Percentiles rank a stretch among this genome's conserved stretches.
Conservation (phyloP, 208 protist species). For the Crithidia sp. region DNA sequence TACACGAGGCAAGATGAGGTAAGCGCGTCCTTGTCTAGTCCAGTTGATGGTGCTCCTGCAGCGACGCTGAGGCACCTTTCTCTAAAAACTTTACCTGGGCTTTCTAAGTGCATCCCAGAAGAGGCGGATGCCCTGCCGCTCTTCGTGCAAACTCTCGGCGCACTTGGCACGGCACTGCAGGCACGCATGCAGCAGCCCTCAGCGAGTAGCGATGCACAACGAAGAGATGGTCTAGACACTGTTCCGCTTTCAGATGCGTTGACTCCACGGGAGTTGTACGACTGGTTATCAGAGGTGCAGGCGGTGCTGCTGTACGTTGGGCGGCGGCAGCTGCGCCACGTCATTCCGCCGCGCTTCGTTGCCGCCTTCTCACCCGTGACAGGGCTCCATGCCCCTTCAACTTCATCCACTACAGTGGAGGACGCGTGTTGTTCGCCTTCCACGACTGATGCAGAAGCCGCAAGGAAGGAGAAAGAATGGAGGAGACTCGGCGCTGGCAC, state of each 20-base stretch:
- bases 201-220: background rate
- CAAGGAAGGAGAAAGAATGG: too few relatives aligned
- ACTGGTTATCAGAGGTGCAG: conserved; percentile 32
- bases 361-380: background rate
- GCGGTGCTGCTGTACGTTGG: conserved; percentile 33
- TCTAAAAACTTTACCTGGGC: background rate
- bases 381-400: background rate
- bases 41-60: too few relatives aligned
- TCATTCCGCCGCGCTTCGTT: conserved; percentile 1
- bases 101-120: conserved; percentile 7
- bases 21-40: background rate
- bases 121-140: conserved; percentile 32
- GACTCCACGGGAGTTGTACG: background rate
- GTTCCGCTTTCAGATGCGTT: background rate
- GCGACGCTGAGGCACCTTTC: background rate
- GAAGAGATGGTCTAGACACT: background rate
- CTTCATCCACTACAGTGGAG: background rate
- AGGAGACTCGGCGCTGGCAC: too few relatives aligned
- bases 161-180: conserved; percentile 11
- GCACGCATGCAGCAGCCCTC: background rate
- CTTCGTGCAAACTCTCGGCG: conserved; percentile 31
- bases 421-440: too few relatives aligned
- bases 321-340: conserved; percentile 18
- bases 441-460: too few relatives aligned
- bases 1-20: background rate